Base-by-base conservation (phyloP, 805 yeast genomes). In the Kodamaea kaohsiungensis region DNA sequence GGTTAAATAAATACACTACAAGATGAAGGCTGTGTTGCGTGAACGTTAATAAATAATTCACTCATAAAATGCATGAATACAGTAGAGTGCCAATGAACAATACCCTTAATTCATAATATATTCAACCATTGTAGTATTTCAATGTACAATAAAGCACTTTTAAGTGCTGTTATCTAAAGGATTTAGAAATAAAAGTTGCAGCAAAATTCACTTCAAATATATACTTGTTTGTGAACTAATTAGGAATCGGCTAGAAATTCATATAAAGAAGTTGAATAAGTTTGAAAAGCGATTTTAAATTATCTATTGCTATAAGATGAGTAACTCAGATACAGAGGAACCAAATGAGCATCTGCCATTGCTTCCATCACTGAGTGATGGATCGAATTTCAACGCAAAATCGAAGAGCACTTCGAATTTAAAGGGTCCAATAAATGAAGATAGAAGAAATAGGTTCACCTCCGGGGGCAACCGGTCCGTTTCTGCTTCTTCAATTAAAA, bases 341-440 rank as follows among this genome's bases (percentile, higher is more conserved):
- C 3, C 35, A 5, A 30, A 30, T 12, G 35, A 30, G 35, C 2
- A 30, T 10, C 35, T 30, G 35, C 35, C 35, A 8, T 30, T 30
- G 17, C 27, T 43, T 22, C 25, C 6, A 6, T 22, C 25, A 22
- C 25, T 4, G 25, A 22, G 19, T 19, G 45, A 7, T 8, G 13
- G 7, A 13, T 27, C 13, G 22, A n/a, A 3, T 9, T 19, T 48
- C 8, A 38, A 48, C 15, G 27, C 37, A 7, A 48, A 48, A 27
- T 45, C 51, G 1, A 45, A 25, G 33, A 39, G 46, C 7, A 48
- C 51, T 17, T 39, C 51, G 16, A 48, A 48, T 38, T 38, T 48
- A n/a, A 39, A 16, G 39, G 46, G 51, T 9, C 40, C 38, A 7
- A 25, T 43, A 5, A 35, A 22, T 37, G 52, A 22, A 16, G 47